Conservation (phyloP, 106 monocot species). For the Triglochin maritima region DNA sequence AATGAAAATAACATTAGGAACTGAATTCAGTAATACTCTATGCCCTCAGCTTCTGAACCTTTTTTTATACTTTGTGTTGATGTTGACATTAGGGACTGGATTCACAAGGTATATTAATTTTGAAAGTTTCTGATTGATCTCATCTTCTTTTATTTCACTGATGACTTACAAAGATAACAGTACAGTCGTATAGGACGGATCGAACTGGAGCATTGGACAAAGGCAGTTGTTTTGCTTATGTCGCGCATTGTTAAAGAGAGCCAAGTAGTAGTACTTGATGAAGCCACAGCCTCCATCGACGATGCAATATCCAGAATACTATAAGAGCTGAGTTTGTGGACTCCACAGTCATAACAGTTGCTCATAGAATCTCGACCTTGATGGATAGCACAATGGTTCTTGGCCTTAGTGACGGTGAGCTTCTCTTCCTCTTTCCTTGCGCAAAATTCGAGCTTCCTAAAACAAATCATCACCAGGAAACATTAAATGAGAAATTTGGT, state of each 20-base stretch:
- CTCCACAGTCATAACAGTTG: conserved; percentile 87
- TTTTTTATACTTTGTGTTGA: background rate
- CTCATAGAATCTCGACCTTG: conserved; percentile 95
- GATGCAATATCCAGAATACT: conserved; percentile 82
- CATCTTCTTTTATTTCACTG: too few species aligned
- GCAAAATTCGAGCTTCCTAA: too few species aligned
- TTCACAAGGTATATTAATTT: too few species aligned
- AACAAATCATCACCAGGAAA: too few species aligned
- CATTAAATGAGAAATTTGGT: too few species aligned
- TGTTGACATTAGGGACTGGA: too few species aligned
- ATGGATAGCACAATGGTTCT: too few species aligned
- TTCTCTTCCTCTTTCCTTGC: too few species aligned
- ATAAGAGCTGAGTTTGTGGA: conserved; percentile 70
- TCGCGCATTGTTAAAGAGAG: conserved; percentile 65
- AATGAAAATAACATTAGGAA: background rate
- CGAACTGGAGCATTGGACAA: conserved; percentile 97
- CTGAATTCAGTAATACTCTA: background rate
- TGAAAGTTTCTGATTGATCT: too few species aligned
- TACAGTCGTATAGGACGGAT: conserved; percentile 84
- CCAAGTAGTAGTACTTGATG: conserved; percentile 76
- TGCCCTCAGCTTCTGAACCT: too few species aligned
- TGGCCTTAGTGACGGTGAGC: too few species aligned
- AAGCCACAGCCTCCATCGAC: conserved; percentile 96
- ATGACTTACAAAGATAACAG: background rate
- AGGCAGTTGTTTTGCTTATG: conserved; percentile 89